Evolutionary conservation across 305 asterid genomes (phyloP).

Genomic region (Fraxinus angustifolia): DNA sequence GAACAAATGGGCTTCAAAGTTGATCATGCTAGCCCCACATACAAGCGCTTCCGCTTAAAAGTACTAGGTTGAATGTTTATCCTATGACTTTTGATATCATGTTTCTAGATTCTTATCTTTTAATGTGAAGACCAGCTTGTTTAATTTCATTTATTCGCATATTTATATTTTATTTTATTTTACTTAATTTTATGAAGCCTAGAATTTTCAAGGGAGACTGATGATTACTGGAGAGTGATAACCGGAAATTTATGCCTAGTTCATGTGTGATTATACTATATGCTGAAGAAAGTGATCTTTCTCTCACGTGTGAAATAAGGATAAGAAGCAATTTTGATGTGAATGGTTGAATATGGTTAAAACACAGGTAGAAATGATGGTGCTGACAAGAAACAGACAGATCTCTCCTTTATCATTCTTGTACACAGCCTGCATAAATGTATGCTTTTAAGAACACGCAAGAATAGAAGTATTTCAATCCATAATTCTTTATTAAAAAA

Average conservation of each 20-base stretch:
- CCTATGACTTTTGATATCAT: conserved; percentile 10
- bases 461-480: neutral
- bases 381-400: neutral
- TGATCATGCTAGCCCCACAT: conserved; percentile 66
- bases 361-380: neutral
- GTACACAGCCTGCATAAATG: neutral
- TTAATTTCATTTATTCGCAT: conserved; percentile 12
- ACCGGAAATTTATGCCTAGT: neutral
- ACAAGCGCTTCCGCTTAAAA: conserved; percentile 85
- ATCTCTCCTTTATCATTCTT: neutral
- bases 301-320: neutral
- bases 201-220: neutral
- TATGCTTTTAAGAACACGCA: neutral
- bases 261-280: neutral
- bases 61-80: conserved; percentile 56
- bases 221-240: neutral
- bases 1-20: conserved; percentile 87
- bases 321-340: neutral
- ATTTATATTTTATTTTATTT: conserved; percentile 7
- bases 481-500: neutral
- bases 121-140: neutral
- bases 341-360: conserved; percentile 1
- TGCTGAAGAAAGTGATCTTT: neutral
- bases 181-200: neutral
- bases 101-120: conserved; percentile 8